Evolutionary conservation across 2,329 filamentous ascomycete species (phyloP).

Genomic region (Alternaria brassicicola): DNA sequence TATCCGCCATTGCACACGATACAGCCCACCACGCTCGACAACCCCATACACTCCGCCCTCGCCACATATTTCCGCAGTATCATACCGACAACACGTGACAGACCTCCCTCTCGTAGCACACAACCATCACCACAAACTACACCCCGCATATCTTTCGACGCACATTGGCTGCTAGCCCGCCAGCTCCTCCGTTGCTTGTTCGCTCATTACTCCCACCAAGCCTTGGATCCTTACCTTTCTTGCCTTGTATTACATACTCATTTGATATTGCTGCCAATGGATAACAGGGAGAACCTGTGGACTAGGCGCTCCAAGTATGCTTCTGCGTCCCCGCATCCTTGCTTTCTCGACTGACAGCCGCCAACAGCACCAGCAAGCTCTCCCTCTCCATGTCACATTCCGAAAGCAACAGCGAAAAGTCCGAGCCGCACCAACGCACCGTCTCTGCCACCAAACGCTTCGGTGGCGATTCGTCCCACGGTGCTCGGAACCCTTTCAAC

Average conservation of each 20-base stretch:
- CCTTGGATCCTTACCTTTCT: constrained; percentile 27
- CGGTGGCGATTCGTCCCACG: constrained; percentile 76
- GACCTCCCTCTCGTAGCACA: constrained; percentile 7
- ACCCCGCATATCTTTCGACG: constrained; percentile 12
- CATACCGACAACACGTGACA: constrained; percentile 6
- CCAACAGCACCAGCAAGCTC: constrained; percentile 79
- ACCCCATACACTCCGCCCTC: constrained; percentile 3
- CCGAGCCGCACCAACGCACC: constrained; percentile 65
- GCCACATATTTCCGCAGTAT: constrained; percentile 8
- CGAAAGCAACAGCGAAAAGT: constrained; percentile 57
- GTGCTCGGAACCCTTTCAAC: constrained; percentile 79
- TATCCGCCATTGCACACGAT: constrained; percentile 26
- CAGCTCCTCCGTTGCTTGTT: constrained; percentile 39
- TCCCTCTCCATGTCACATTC: constrained; percentile 78
- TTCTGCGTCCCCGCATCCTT: constrained; percentile 26
- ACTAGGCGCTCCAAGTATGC: constrained; percentile 82
- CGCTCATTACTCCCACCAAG: constrained; percentile 46
- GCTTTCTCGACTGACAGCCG: constrained; percentile 35
- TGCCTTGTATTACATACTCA: constrained; percentile 10
- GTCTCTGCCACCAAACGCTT: constrained; percentile 74
- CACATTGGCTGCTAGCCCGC: constrained; percentile 33
- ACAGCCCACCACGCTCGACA: constrained; percentile 23
- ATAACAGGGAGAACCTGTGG: constrained; percentile 64
- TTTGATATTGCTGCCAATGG: constrained; percentile 43
- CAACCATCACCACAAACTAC: constrained; percentile 10